Evolutionary conservation across 2,329 filamentous ascomycete species (phyloP), one percentile per base, ranked within the genome.

Genomic region (Colletotrichum cereale): DNA sequence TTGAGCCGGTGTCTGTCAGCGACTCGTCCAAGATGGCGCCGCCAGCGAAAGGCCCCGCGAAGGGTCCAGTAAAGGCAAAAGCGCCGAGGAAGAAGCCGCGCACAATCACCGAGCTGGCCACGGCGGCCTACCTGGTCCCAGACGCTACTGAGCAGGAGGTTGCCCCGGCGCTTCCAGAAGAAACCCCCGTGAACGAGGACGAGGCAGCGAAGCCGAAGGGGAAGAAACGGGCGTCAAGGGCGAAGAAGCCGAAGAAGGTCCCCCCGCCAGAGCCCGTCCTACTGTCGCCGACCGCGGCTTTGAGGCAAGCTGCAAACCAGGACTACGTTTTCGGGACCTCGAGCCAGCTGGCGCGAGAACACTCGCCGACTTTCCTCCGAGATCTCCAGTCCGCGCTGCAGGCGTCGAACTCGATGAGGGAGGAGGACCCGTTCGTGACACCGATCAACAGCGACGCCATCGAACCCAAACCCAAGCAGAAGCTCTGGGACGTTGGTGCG

Each of bases 251-350:
- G 61, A 80, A 79, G 62, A 73, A 76, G 42, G 77, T 75, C 44
- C 71, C 74, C 55, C 77, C 77, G 1, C 82, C 84, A n/a, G 84
- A 85, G 26, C 83, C 85, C 52, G 79, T 88, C 24, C 79, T 97
- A 2, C 83, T 93, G 14, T 93, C 93, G 0, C 94, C 94, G 0
- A 84, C 83, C 58, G 88, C 91, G 31, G 94, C 93, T 1, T 81
- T 91, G 53, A 88, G 88, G 63, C 87, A 92, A 74, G 87, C 92
- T 18, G 85, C 88, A 3, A 84, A 87, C 1, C 94, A 96, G 78
- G 90, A 95, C 71, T 93, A 95, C 77, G 82, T 97, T 0, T 97
- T 97, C 80, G 94, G 94, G 1, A 96, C 94, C 0, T 95, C 92
- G 1, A 97, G 94, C 79, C 94, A 97, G 79, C 82, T 97, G 31